Conservation (phyloP, 2,329 filamentous ascomycete genomes). For the Xylariaceae sp. region DNA sequence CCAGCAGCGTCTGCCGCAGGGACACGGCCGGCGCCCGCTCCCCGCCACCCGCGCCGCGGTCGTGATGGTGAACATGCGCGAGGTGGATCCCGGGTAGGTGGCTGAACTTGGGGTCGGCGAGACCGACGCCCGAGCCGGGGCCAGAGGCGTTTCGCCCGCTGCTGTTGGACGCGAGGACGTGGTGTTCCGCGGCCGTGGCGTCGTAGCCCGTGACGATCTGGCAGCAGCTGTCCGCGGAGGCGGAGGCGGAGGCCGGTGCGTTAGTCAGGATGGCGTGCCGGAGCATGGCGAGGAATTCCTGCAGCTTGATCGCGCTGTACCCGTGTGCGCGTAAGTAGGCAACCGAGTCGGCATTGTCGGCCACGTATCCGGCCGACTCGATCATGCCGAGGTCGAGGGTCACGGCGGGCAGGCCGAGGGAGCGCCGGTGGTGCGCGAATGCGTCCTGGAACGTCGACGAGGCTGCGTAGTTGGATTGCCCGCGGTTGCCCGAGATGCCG, state of each 20-base stretch:
- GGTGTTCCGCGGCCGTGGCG: slow-evolving; percentile 1
- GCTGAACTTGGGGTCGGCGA: slow-evolving; percentile 3
- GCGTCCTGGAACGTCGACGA: slow-evolving; percentile 40
- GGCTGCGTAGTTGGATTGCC: slow-evolving; percentile 44
- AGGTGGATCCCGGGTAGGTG: slow-evolving; percentile 5
- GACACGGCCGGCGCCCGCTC: neutral
- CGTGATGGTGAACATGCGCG: neutral
- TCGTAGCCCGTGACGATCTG: slow-evolving; percentile 11
- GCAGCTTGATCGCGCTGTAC: slow-evolving; percentile 3
- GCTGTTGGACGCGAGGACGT: neutral
- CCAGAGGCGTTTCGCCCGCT: neutral
- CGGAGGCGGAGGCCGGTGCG: neutral
- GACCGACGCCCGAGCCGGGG: neutral
- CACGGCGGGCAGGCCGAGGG: neutral
- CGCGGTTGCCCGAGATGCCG: slow-evolving; percentile 38
- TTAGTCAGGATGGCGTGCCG: slow-evolving; percentile 1
- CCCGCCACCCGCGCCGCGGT: neutral
- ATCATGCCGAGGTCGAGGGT: neutral
- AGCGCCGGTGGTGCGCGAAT: slow-evolving; percentile 21
- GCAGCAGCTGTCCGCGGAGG: neutral
- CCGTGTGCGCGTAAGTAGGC: slow-evolving; percentile 3
- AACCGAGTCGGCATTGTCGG: slow-evolving; percentile 3
- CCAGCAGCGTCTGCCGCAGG: neutral
- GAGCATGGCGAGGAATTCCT: slow-evolving; percentile 6
- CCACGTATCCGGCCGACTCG: slow-evolving; percentile 23